Percentiles rank a stretch among this genome's conserved stretches.
phyloP scores from a whole-genome alignment of 2,329 filamentous ascomycete genomes.

The Cercospora sojina region DNA sequence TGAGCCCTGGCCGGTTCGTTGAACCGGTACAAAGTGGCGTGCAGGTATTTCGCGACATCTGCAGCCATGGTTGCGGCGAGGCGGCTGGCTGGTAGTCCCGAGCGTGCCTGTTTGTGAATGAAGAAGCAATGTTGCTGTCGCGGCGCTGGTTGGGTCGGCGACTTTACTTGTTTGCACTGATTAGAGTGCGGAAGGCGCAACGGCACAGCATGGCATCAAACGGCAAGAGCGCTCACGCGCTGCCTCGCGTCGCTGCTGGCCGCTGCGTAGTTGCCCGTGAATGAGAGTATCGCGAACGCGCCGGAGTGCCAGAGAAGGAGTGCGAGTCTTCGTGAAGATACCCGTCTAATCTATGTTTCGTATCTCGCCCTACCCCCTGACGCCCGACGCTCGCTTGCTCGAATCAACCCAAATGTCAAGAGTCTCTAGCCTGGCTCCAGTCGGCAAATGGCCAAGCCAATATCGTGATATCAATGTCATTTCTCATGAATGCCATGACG shows the following conservation, averaged over 20 bases:
- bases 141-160: neutral
- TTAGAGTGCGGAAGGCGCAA: neutral
- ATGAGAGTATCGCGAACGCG: neutral
- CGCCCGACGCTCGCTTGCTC: neutral
- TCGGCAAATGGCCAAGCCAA: neutral
- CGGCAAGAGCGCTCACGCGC: neutral
- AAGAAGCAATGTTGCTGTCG: neutral
- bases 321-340: neutral
- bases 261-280: neutral
- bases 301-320: neutral
- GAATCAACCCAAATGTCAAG: neutral
- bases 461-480: conserved; percentile 12
- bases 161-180: neutral
- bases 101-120: neutral
- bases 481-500: conserved; percentile 7
- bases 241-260: neutral
- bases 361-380: neutral
- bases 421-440: neutral
- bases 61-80: conserved; percentile 25
- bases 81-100: neutral
- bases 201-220: neutral
- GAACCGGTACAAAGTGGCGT: conserved; percentile 34
- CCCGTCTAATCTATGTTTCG: neutral
- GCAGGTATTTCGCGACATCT: conserved; percentile 27
- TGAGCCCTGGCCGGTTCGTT: conserved; percentile 20